Conservation (phyloP, 352 stramenopile genomes). For the Globisporangium paroecandrum region DNA sequence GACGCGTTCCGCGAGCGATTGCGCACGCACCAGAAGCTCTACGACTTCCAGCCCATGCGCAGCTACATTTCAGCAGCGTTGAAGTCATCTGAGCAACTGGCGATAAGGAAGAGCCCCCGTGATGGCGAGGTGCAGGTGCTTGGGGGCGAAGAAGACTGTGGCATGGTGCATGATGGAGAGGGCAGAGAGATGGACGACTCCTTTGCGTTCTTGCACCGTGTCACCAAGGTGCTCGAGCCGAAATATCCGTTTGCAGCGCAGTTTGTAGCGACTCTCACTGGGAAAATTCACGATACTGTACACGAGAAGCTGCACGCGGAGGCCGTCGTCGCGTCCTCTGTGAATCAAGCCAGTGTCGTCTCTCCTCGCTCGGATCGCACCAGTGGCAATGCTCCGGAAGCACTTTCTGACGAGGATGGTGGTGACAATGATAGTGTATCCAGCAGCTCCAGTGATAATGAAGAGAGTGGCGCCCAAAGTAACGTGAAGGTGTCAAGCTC, state of each 20-base stretch:
- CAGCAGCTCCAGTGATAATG: conserved; percentile 1
- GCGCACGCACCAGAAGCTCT: conserved; percentile 16
- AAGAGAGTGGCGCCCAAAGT: not conserved
- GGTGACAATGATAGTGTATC: not conserved
- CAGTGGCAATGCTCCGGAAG: not conserved
- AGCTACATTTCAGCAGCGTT: not conserved
- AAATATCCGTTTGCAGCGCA: conserved; percentile 19
- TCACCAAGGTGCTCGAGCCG: conserved; percentile 3
- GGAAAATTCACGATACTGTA: conserved; percentile 17
- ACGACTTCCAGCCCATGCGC: conserved; percentile 14
- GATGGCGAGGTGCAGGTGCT: not conserved
- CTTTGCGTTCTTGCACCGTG: conserved; percentile 10
- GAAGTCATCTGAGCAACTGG: not conserved
- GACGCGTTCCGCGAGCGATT: conserved; percentile 22
- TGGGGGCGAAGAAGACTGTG: not conserved
- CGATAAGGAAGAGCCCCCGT: not conserved
- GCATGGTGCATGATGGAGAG: not conserved
- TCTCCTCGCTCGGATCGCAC: not conserved
- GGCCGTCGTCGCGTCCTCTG: not conserved
- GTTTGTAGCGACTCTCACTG: conserved; percentile 19
- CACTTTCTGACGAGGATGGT: not conserved
- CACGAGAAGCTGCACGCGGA: conserved; percentile 22
- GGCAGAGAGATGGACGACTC: conserved; percentile 16
- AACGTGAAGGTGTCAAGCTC: not conserved
- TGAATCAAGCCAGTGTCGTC: not conserved